phyloP scores from a whole-genome alignment of 1,284 basidiomycete genomes.

The Ceratobasidium sp. region DNA sequence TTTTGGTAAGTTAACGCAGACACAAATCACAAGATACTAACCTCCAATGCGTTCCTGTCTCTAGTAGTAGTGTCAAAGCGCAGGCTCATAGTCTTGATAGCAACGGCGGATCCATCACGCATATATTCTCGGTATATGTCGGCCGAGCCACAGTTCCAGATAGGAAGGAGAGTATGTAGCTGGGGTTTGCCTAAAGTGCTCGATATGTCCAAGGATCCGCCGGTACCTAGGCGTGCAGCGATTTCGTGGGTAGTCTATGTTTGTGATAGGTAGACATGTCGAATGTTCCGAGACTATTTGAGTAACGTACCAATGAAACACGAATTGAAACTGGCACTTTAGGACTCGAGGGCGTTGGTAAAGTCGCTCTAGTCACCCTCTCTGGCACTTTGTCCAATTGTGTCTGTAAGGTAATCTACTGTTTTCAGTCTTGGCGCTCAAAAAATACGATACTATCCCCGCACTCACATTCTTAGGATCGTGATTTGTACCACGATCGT shows the following conservation, averaged over 20 bases:
- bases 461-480: too few relatives aligned
- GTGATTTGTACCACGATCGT: too few relatives aligned
- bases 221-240: neutral
- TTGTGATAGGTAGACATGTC: too few relatives aligned
- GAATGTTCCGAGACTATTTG: too few relatives aligned
- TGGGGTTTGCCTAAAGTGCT: neutral
- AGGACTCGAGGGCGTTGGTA: too few relatives aligned
- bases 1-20: neutral
- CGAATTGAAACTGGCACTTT: too few relatives aligned
- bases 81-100: neutral
- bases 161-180: neutral
- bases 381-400: too few relatives aligned
- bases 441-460: too few relatives aligned
- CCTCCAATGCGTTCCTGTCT: neutral
- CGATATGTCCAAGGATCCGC: neutral
- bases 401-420: too few relatives aligned
- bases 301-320: too few relatives aligned
- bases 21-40: neutral
- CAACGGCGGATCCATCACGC: constrained; percentile 1
- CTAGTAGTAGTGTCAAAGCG: neutral
- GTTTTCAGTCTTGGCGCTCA: too few relatives aligned
- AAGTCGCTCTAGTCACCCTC: too few relatives aligned
- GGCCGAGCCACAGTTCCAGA: neutral
- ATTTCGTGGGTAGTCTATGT: neutral
- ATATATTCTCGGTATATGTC: neutral